phyloP scores from a whole-genome alignment of 805 yeast species.

The Wickerhamiella domercqiae region DNA sequence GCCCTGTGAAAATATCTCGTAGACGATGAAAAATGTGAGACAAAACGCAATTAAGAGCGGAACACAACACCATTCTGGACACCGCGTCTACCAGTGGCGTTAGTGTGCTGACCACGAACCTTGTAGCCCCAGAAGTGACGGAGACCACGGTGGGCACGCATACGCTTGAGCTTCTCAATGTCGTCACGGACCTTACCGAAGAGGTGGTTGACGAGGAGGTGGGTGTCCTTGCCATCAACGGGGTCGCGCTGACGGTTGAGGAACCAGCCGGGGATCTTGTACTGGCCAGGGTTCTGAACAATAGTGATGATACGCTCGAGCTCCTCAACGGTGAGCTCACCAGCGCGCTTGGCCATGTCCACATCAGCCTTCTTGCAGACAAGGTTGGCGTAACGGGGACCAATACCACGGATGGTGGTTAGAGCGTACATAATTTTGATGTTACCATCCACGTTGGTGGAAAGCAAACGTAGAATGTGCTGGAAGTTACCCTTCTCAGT shows the following conservation, averaged over 20 bases:
- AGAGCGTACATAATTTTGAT: constrained; percentile 99
- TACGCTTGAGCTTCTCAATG: constrained; percentile 98
- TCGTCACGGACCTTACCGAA: constrained; percentile 99
- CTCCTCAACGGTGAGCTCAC: constrained; percentile 99
- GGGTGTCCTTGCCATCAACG: constrained; percentile 98
- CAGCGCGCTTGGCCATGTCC: constrained; percentile 96
- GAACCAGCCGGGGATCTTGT: constrained; percentile 99
- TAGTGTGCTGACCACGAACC: constrained; percentile 99
- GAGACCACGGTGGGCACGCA: constrained; percentile 99
- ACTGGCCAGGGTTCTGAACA: constrained; percentile 99
- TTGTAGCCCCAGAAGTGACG: constrained; percentile 99
- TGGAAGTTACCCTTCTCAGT: constrained; percentile 99
- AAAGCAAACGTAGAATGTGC: constrained; percentile 99
- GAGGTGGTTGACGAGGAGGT: constrained; percentile 95
- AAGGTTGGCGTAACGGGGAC: constrained; percentile 99
- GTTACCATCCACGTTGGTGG: constrained; percentile 99
- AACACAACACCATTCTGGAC: constrained; percentile 30
- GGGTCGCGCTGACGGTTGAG: constrained; percentile 98
- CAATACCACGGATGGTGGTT: constrained; percentile 99
- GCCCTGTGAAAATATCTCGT: too few species aligned
- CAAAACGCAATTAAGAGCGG: too few species aligned
- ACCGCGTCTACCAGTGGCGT: constrained; percentile 98
- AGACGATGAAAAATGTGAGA: too few species aligned
- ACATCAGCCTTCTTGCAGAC: constrained; percentile 99
- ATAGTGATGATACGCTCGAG: constrained; percentile 99